A percentile compares a stretch with the other conserved stretches of the same genome.
These are phyloP conservation scores for Malassezia vespertilionis DNA, from an alignment of 1,284 basidiomycete species.

Conservation along the genomic window DNA sequence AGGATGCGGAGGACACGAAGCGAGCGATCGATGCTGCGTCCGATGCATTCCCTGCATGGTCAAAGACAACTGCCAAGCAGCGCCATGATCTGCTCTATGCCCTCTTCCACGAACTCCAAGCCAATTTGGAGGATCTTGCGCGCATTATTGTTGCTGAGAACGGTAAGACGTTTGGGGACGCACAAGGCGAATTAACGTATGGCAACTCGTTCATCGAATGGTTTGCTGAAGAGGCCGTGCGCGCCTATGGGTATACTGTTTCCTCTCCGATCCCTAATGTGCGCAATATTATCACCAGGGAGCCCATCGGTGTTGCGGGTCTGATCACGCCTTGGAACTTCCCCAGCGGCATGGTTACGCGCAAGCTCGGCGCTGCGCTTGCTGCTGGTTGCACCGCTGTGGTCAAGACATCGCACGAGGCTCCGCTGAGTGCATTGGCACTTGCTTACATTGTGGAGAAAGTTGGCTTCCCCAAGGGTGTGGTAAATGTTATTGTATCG, in stretches of 20 bases:
- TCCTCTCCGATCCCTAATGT: constrained; percentile 63
- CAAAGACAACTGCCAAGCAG: constrained; percentile 37
- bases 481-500: constrained; percentile 86
- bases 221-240: constrained; percentile 35
- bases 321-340: constrained; percentile 49
- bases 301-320: constrained; percentile 65
- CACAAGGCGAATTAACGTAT: constrained; percentile 42
- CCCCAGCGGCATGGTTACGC: constrained; percentile 56
- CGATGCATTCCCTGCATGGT: constrained; percentile 35
- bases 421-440: constrained; percentile 84
- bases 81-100: constrained; percentile 38
- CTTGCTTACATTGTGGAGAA: constrained; percentile 69
- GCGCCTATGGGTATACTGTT: constrained; percentile 60
- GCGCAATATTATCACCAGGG: constrained; percentile 74
- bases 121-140: constrained; percentile 39
- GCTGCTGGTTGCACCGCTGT: constrained; percentile 89
- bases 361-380: constrained; percentile 76
- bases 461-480: constrained; percentile 84
- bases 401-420: constrained; percentile 89
- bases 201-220: constrained; percentile 44
- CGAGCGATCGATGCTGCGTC: constrained; percentile 37
- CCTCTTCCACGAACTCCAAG: constrained; percentile 32
- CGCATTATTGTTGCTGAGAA: constrained; percentile 46
- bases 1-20: constrained; percentile 29
- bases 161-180: constrained; percentile 40